Base-by-base conservation (phyloP, 768 basidiomycete genomes). In the Lactarius evosmus region DNA sequence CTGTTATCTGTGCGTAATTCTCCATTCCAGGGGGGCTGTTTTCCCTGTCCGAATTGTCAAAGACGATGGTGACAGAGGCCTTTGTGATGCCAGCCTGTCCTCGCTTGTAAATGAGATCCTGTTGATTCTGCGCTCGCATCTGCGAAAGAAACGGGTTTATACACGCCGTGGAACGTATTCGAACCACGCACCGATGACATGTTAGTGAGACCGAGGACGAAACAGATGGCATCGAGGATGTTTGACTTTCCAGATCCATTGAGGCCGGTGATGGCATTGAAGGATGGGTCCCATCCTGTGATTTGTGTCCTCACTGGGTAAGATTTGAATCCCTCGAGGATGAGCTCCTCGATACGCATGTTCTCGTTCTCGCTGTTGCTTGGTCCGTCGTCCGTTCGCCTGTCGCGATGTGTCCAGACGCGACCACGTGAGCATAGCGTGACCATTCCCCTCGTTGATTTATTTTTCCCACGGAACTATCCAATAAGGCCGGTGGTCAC, bases 241-340 rank as follows among this genome's bases (percentile, higher is more conserved):
- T 99, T 99, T 63, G 95, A 97, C 79, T 99, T 98, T 70, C 96
- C 96, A 0, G 94, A 96, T 2, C 93, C 94, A 78, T 94, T 94
- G 69, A 93, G 83, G 52, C 95, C 95, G 5, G 94, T 97, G 76
- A 99, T 98, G 5, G 97, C 97, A 74, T 98, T 98, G 83, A 99
- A 99, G 4, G 93, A 96, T 7, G 92, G 77, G 73, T 98, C 96
- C 94, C 97, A 99, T 66, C 95, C 96, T 0, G 89, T 88, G 66
- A 99, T 96, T 70, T 91, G 91, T 0, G 97, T 98, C 56, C 96
- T 85, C 32, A 95, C 94, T 11, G 96, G 95, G 74, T 98, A 98
- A 2, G 94, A 96, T 74, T 99, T 98, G 82, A 98, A 99, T 53
- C 96, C 95, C 93, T 68, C 11, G 51, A 25, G 62, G 54, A 69